A percentile compares a stretch with the other conserved stretches of the same genome.
These are phyloP conservation scores for Buxus sempervirens DNA, from an alignment of 164 flowering plant species.

Conservation along the genomic window DNA sequence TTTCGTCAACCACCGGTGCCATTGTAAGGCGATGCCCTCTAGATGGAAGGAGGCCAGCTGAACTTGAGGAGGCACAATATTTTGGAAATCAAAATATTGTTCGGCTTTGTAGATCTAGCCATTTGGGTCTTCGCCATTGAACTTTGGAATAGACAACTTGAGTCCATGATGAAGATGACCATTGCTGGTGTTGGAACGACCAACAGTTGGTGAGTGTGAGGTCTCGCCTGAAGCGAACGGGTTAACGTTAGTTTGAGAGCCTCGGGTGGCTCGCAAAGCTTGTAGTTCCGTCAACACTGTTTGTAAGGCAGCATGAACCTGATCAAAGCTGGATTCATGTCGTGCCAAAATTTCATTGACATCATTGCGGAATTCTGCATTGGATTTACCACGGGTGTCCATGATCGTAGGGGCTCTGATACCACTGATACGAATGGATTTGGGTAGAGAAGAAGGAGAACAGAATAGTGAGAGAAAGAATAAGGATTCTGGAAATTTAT, in stretches of 20 bases:
- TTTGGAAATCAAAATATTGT: constrained; percentile 5
- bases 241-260: background rate
- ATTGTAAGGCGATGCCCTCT: background rate
- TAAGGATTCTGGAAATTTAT: too few relatives aligned
- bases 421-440: constrained; percentile 10
- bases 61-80: background rate
- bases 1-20: background rate
- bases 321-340: constrained; percentile 10
- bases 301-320: constrained; percentile 2
- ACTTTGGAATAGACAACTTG: constrained; percentile 5
- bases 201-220: constrained; percentile 4
- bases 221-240: background rate
- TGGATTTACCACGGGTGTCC: constrained; percentile 17
- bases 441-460: background rate
- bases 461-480: too few relatives aligned
- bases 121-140: background rate
- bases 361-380: constrained; percentile 9
- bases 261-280: constrained; percentile 1
- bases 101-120: constrained; percentile 1
- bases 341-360: constrained; percentile 16
- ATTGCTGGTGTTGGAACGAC: background rate
- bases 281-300: constrained; percentile 3
- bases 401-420: constrained; percentile 11
- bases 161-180: background rate
- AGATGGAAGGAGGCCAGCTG: background rate